Evolutionary conservation across 2,329 filamentous ascomycete genomes (phyloP), one percentile per base, ranked within the genome.

Genomic region (Cladosporium austrohemisphaericum): DNA sequence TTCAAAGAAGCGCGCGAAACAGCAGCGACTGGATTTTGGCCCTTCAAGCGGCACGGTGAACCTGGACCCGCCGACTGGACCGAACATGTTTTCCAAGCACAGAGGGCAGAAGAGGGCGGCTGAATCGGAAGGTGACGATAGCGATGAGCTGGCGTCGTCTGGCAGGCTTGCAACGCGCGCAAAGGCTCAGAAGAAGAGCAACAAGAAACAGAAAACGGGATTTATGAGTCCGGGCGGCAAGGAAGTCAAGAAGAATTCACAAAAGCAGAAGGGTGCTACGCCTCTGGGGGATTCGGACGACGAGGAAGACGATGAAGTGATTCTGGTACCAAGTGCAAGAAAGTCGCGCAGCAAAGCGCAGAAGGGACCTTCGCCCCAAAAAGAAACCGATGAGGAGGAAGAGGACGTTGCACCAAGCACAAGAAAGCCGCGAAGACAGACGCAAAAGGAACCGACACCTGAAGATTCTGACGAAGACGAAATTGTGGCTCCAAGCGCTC

Each of bases 11-110:
- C 70, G 38, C 66, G 64, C 54, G 37, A 62, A 59, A 57, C 65
- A 56, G 55, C 61, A 54, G 55, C 61, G 51, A n/a, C 54, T 67
- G 4, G 60, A 65, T 47, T 66, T 65, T 50, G 38, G 37, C 22
- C 46, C 46, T 26, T 49, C 46, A n/a, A 49, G 28, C 38, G 37
- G 38, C 13, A 38, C 33, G n/a, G 32, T 49, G 7, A 49, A 49
- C 20, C n/a, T 41, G 20, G 46, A 49, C 16, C 29, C 14, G 16
- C 46, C 46, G 9, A 35, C 32, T 16, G 46, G 13, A 18, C 46
- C 31, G 9, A 49, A 13, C 36, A 60, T 66, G 55, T 65, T 65
- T 44, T 53, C 55, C 26, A 61, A 56, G 7, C 52, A 59, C 31
- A 55, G 45, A 37, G 33, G 48, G 4, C 49, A 33, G 16, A 41